Evolutionary conservation across 2,329 filamentous ascomycete species (phyloP), one percentile per base, ranked within the genome.

Genomic region (Ophiosphaerella narmari): DNA sequence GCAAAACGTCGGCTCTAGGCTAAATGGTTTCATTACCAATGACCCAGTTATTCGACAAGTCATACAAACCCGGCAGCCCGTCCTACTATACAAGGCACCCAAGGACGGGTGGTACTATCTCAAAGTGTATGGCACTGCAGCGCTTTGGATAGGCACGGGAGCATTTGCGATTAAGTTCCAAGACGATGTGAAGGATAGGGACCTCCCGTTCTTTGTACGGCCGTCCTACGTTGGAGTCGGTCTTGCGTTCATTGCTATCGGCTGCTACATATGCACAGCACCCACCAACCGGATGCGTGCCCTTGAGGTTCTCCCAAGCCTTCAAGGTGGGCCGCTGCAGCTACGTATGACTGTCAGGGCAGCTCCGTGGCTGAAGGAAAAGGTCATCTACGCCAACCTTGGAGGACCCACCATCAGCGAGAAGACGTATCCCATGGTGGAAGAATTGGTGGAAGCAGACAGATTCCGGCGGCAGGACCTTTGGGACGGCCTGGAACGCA

Each of bases 31-130:
- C 45, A 39, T 62, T n/a, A 60, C 46, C 46, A 55, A 52, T 42
- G 69, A 73, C 46, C 67, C 69, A 2, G 66, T 72, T n/a, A 55
- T 73, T 16, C 69, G 68, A 26, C 59, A 63, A 37, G 65, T 72
- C 7, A 48, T 59, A 5, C 55, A 66, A 43, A 67, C 65, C 26
- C 54, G 61, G n/a, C 57, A 65, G 42, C 68, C 70, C 4, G 62
- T 71, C 12, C 52, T 71, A 1, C 50, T 73, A n/a, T 73, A 72
- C 58, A 54, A 65, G 41, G 68, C 64, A 14, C 68, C 68, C 1
- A 52, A 53, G 24, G 62, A 52, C 32, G 55, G 48, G 40, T 65
- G 60, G 53, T 71, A 68, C 42, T 64, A 65, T 14, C 31, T 56
- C 11, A 63, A 60, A 38, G 63, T 67, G 1, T 73, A 72, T 18